Conservation (phyloP, 2,329 filamentous ascomycete species). For the Pyrenochaeta sp. region DNA sequence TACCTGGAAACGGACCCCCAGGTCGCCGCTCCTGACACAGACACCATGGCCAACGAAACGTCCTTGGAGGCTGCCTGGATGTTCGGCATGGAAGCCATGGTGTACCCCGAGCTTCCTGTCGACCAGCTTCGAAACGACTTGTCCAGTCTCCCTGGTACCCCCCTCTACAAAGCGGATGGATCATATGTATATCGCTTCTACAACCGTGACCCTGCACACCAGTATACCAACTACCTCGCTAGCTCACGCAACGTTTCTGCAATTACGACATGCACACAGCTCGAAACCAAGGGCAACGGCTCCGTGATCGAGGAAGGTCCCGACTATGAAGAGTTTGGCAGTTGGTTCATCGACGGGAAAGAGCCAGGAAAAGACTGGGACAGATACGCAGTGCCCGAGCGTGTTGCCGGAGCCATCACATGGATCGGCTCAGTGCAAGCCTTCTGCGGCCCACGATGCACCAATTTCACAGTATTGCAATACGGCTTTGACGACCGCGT, state of each 20-base stretch:
- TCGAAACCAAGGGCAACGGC: conserved; percentile 17
- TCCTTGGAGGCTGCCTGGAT: conserved; percentile 36
- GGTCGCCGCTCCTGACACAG: neutral
- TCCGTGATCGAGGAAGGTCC: conserved; percentile 1
- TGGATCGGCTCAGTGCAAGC: conserved; percentile 30
- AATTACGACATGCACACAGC: conserved; percentile 28
- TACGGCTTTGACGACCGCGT: conserved; percentile 10
- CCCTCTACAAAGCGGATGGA: conserved; percentile 30
- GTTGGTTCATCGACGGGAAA: conserved; percentile 23
- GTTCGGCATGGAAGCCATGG: conserved; percentile 37
- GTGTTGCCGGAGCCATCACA: conserved; percentile 26
- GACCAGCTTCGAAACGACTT: conserved; percentile 25
- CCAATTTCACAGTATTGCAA: conserved; percentile 44
- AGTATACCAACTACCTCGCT: conserved; percentile 37
- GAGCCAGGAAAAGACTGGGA: conserved; percentile 19
- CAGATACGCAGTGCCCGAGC: conserved; percentile 20
- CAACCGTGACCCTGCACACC: conserved; percentile 40
- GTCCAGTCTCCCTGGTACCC: conserved; percentile 29
- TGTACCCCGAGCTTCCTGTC: conserved; percentile 27
- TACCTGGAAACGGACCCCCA: conserved; percentile 9
- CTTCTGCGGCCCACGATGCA: conserved; percentile 40
- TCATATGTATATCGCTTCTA: conserved; percentile 41
- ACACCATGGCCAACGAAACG: conserved; percentile 14
- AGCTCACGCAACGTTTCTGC: conserved; percentile 31
- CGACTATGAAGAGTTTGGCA: neutral